A percentile compares a stretch with the other conserved stretches of the same genome.
phyloP scores from a whole-genome alignment of 192 early-diverging fungal species.

The Entomortierella parvispora region DNA sequence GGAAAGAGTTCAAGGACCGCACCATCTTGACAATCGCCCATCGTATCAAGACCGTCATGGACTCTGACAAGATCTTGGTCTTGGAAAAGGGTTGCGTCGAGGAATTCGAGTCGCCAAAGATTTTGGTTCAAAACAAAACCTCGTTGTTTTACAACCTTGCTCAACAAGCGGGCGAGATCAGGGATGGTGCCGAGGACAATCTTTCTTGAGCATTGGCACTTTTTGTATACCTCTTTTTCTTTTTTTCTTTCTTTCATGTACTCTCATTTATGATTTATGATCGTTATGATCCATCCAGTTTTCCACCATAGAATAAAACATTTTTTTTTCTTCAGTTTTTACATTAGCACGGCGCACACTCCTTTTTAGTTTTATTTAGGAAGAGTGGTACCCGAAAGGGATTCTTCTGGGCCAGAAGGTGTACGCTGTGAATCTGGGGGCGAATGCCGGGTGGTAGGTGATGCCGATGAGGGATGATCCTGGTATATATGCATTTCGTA shows the following conservation, averaged over 20 bases:
- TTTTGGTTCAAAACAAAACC: conserved; percentile 36
- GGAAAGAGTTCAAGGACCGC: conserved; percentile 74
- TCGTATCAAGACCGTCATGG: conserved; percentile 84
- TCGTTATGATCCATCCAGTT: too few species aligned
- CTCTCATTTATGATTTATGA: too few species aligned
- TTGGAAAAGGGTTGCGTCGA: conserved; percentile 55
- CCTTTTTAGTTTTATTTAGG: too few species aligned
- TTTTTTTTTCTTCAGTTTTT: too few species aligned
- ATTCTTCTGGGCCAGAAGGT: not conserved
- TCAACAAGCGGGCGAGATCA: conserved; percentile 56
- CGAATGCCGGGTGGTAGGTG: too few species aligned
- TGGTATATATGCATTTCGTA: not conserved
- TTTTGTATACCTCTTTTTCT: too few species aligned
- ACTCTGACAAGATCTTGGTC: conserved; percentile 86
- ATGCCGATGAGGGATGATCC: too few species aligned
- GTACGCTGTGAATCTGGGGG: too few species aligned
- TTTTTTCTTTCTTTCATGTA: too few species aligned
- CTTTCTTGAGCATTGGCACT: too few species aligned
- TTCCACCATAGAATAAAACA: too few species aligned
- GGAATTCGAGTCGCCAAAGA: conserved; percentile 75
- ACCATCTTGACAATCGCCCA: conserved; percentile 95
- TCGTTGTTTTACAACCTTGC: conserved; percentile 59
- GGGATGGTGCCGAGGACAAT: not conserved
- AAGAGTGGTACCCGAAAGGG: not conserved
- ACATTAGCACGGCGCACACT: too few species aligned